phyloP scores from a whole-genome alignment of 305 asterid species.

The Andrographis paniculata region DNA sequence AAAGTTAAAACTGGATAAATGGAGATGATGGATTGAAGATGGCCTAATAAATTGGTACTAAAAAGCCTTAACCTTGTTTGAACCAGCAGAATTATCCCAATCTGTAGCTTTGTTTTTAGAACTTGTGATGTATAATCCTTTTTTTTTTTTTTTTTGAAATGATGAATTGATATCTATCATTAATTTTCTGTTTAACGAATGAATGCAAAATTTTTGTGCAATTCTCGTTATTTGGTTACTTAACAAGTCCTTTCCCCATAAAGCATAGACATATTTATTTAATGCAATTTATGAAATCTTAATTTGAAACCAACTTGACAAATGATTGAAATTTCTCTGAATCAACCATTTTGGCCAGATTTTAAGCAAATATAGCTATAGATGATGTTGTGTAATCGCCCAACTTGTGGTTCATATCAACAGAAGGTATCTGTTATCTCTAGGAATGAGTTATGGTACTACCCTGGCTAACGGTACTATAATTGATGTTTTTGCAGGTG shows the following conservation, averaged over 20 bases:
- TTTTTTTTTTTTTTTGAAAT: not conserved
- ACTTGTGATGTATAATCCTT: not conserved
- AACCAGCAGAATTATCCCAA: no score
- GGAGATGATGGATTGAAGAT: no score
- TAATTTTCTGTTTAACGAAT: not conserved
- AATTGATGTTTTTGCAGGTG: slow-evolving; percentile 48
- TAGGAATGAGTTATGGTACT: no score
- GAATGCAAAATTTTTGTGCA: not conserved
- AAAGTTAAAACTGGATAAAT: no score
- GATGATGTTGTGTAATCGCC: slow-evolving; percentile 2
- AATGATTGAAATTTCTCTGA: not conserved
- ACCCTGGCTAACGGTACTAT: not conserved
- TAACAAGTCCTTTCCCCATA: not conserved
- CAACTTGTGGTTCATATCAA: no score
- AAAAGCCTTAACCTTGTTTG: no score
- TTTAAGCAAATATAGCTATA: not conserved
- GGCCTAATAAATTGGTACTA: no score
- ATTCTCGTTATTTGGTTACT: not conserved
- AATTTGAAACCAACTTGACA: no score
- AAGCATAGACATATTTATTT: not conserved
- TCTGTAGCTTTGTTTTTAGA: no score
- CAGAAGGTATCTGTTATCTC: no score
- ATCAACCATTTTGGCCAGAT: not conserved
- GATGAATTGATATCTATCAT: not conserved
- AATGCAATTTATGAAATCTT: not conserved